Base-by-base conservation (phyloP, 345 rosid species). In the Cardamine resedifolia region DNA sequence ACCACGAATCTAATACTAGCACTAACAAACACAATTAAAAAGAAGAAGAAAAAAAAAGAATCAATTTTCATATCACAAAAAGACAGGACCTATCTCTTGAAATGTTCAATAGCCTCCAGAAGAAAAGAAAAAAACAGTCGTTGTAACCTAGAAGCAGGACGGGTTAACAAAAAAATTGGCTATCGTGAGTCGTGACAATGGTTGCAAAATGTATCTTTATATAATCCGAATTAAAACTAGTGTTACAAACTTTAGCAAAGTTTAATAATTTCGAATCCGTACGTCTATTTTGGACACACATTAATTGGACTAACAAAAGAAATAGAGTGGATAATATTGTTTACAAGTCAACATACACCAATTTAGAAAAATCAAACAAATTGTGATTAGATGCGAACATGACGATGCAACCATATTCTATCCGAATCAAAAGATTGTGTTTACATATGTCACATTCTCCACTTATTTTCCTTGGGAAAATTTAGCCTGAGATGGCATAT, bases 281-380 rank as follows among this genome's bases (percentile, higher is more conserved):
- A 71, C 64, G 26, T 20, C 16, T 72, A 38, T 60, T 60, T 49
- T 60, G 56, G 63, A 63, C 28, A 6, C 20, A 4, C 18, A 30
- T 73, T 26, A 58, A 27, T 6, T 36, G 2, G 26, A 15, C 19
- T 7, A 58, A 11, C 10, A 41, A 58, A 58, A 27, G 4, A 38
- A 49, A 41, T 3, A 59, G 2, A 38, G 61, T 58, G 78, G 78
- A 75, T 41, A 68, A 67, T 63, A 31, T 59, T 67, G 73, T 30
- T 20, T 75, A 75, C 57, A 67, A 67, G 73, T 75, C 78, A 75
- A 68, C 64, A 67, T 2, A 67, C 78, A 75, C 41, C 68, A 68
- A 28, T 4, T 50, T 20, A 24, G 7, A 58, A 20, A 38, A 58
- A 45, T 27, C 18, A 58, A 66, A 38, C 26, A 66, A 58, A 39